phyloP scores from a whole-genome alignment of 2,329 filamentous ascomycete genomes.

The Colletotrichum lindemuthianum region DNA sequence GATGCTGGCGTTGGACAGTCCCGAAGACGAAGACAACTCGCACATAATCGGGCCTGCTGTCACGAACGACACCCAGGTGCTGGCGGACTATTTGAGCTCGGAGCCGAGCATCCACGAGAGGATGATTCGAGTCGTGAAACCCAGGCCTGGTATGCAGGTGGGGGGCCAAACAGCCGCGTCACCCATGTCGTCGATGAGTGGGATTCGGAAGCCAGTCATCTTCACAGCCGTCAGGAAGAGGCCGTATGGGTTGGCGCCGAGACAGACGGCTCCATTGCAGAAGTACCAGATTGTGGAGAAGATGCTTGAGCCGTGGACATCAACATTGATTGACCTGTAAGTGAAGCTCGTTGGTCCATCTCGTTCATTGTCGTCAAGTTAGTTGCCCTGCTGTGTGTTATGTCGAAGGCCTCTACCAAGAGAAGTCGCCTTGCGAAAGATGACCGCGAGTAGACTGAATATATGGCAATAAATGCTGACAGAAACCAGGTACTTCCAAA shows the following conservation, averaged over 20 bases:
- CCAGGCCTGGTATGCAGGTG: conserved; percentile 16
- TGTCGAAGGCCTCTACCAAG: too few species aligned
- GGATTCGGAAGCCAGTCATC: conserved; percentile 48
- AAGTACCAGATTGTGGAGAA: conserved; percentile 68
- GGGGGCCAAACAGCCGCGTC: conserved; percentile 13
- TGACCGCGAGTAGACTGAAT: not conserved
- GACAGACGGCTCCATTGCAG: conserved; percentile 50
- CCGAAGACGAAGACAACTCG: conserved; percentile 53
- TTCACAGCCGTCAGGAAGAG: conserved; percentile 59
- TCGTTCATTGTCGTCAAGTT: not conserved
- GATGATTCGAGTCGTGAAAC: conserved; percentile 37
- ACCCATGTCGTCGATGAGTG: conserved; percentile 15
- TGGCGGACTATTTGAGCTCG: conserved; percentile 65
- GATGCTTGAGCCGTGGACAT: conserved; percentile 64
- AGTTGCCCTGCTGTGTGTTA: not conserved
- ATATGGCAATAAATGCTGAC: too few species aligned
- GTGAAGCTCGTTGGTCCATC: conserved; percentile 29
- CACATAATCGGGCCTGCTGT: conserved; percentile 70
- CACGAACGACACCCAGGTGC: conserved; percentile 68
- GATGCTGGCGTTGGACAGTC: conserved; percentile 39
- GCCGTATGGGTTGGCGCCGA: conserved; percentile 53
- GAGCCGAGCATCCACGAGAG: conserved; percentile 42
- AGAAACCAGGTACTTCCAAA: conserved; percentile 59
- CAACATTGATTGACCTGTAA: conserved; percentile 60
- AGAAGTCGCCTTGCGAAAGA: not conserved